phyloP scores from a whole-genome alignment of 2,329 filamentous ascomycete species.

The Mollisia scopiformis region DNA sequence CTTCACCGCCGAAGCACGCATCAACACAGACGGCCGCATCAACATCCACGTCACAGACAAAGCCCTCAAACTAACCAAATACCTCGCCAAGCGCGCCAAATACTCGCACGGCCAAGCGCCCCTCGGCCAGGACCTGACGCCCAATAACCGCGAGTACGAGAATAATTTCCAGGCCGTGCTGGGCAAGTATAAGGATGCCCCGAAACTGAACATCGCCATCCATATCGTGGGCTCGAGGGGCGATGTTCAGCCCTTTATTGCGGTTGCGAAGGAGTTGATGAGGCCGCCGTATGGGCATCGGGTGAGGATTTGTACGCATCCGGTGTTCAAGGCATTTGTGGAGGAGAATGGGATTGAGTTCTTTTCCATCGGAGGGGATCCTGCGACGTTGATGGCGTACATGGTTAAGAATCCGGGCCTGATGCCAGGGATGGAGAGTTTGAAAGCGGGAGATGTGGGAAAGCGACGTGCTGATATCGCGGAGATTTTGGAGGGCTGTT shows the following conservation, averaged over 20 bases:
- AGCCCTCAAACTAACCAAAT: slow-evolving; percentile 19
- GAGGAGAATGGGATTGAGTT: slow-evolving; percentile 74
- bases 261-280: slow-evolving; percentile 68
- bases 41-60: slow-evolving; percentile 22
- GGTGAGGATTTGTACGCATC: slow-evolving; percentile 77
- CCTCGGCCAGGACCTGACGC: slow-evolving; percentile 22
- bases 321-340: slow-evolving; percentile 74
- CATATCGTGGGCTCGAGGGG: slow-evolving; percentile 82
- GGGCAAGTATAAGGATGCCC: slow-evolving; percentile 19
- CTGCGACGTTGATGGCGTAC: slow-evolving; percentile 56
- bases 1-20: slow-evolving; percentile 20
- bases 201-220: slow-evolving; percentile 71
- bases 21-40: slow-evolving; percentile 27
- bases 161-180: slow-evolving; percentile 16
- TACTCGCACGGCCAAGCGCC: slow-evolving; percentile 2
- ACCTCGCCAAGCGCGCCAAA: slow-evolving; percentile 14
- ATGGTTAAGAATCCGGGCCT: slow-evolving; percentile 88
- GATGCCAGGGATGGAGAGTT: slow-evolving; percentile 77
- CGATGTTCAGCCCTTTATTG: slow-evolving; percentile 79
- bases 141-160: slow-evolving; percentile 24
- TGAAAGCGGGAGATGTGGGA: slow-evolving; percentile 75
- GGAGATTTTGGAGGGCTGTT: slow-evolving; percentile 77
- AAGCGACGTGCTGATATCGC: slow-evolving; percentile 73
- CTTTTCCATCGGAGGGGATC: slow-evolving; percentile 78
- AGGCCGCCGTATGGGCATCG: slow-evolving; percentile 71